Evolutionary conservation across 352 stramenopile genomes (phyloP).

Genomic region (Globisporangium cederbergense): DNA sequence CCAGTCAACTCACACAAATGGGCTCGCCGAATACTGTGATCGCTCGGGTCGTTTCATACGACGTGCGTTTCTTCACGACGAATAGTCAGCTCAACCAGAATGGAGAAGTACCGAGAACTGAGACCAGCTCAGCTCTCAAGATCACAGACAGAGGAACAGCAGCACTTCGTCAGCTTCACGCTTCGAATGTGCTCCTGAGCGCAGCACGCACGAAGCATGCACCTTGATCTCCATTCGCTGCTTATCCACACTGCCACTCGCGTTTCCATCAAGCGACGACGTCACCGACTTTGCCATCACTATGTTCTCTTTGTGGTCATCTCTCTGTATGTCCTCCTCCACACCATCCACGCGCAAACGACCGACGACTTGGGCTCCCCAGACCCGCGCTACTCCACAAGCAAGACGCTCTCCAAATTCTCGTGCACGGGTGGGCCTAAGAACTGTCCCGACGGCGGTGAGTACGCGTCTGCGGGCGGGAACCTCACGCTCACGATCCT

Average conservation of each 20-base stretch:
- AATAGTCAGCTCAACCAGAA: too few relatives aligned
- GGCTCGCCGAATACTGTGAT: neutral
- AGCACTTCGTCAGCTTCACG: too few relatives aligned
- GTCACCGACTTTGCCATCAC: neutral
- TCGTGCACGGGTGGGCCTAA: constrained; percentile 60
- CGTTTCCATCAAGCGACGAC: neutral
- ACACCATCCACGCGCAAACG: constrained; percentile 32
- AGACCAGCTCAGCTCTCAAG: neutral
- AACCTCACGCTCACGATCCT: constrained; percentile 86
- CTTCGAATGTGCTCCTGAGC: neutral
- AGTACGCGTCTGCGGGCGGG: constrained; percentile 74
- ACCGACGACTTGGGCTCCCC: constrained; percentile 55
- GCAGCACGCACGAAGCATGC: neutral
- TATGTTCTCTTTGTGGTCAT: neutral
- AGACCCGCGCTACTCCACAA: constrained; percentile 58
- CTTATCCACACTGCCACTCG: neutral
- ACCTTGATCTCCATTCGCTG: neutral
- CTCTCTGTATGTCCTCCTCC: neutral
- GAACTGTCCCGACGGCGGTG: constrained; percentile 68
- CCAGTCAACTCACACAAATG: neutral
- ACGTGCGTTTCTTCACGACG: neutral
- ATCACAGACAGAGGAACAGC: neutral
- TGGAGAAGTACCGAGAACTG: neutral
- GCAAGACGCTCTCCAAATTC: constrained; percentile 50
- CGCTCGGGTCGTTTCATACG: neutral